Base-by-base conservation (phyloP, 257 asterid genomes). In the Buddleja alternifolia region DNA sequence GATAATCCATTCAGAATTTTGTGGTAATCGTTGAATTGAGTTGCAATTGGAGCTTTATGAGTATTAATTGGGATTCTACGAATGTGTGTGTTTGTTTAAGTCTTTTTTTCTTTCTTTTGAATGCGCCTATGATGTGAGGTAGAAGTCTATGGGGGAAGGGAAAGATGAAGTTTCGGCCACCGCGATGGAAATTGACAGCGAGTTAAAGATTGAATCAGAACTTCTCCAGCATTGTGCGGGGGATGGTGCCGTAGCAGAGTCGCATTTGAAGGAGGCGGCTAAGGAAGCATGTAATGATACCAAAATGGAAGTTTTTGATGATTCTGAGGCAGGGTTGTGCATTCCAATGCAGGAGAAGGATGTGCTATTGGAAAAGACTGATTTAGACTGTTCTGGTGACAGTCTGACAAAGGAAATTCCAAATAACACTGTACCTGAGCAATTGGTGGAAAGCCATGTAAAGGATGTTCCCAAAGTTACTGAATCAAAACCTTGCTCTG, bases 401-500 rank as follows among this genome's bases (percentile, higher is more conserved):
- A 19, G 62, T 65, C 47, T 67, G 47, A 53, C 3, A 4, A 71
- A 67, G 32, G 83, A 70, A 51, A 75, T 53, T 19, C 32, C 44
- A 32, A 58, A 61, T 72, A 63, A 65, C 51, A 56, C 51, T 61
- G 84, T 80, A 51, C 51, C 66, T 53, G 78, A 71, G 50, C 52
- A 60, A 21, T 25, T 11, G 52, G 67, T 60, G 21, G 61, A 46
- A 34, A 73, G 29, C 73, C 70, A 71, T 24, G 44, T 53, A 45
- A 84, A 84, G 82, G 91, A 78, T 48, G 72, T 66, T 57, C 73
- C 83, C 6, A 78, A 67, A 15, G 78, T 68, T 70, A 75, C 50
- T 17, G 72, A 69, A 45, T 57, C 59, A 32, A 34, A 25, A 4
- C 66, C 63, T 14, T 29, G 69, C 37, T 15, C 46, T 65, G 65